Conservation (phyloP, 306 rosid species). For the Cicer judaicum region DNA sequence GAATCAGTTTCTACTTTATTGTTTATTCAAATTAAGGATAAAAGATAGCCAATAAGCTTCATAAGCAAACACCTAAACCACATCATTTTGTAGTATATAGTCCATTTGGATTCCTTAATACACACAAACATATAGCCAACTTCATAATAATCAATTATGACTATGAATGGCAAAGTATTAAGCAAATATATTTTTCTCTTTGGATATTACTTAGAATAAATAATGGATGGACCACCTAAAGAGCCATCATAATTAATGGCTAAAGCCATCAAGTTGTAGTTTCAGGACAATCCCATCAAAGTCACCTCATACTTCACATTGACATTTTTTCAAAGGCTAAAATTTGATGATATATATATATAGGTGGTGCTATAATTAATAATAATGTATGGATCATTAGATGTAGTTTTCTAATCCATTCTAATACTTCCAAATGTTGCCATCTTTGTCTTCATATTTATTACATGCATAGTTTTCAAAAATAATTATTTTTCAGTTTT, state of each 20-base stretch:
- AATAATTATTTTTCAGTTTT: no score
- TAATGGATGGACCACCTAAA: conserved; percentile 50
- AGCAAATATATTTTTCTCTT: conserved; percentile 17
- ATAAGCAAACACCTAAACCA: conserved; percentile 35
- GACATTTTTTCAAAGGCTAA: conserved; percentile 38
- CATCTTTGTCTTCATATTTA: conserved; percentile 42
- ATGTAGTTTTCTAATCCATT: conserved; percentile 38
- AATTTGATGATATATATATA: no score
- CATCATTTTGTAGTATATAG: conserved; percentile 33
- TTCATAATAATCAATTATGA: conserved; percentile 32
- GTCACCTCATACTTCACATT: conserved; percentile 40
- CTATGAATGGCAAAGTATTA: conserved; percentile 33
- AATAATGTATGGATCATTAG: conserved; percentile 31
- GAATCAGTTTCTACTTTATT: not conserved
- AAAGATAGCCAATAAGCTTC: not conserved
- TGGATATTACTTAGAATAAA: conserved; percentile 43
- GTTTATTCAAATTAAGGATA: conserved; percentile 16
- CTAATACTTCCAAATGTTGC: conserved; percentile 45
- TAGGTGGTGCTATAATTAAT: not conserved
- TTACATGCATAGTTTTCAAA: no score
- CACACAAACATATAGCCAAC: conserved; percentile 36
- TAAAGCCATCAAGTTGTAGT: conserved; percentile 50
- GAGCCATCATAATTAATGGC: conserved; percentile 44
- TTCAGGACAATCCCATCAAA: conserved; percentile 51
- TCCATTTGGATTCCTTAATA: conserved; percentile 40